Evolutionary conservation across 495 filamentous ascomycete species (phyloP).

Genomic region (Staphylotrichum tortipilum): DNA sequence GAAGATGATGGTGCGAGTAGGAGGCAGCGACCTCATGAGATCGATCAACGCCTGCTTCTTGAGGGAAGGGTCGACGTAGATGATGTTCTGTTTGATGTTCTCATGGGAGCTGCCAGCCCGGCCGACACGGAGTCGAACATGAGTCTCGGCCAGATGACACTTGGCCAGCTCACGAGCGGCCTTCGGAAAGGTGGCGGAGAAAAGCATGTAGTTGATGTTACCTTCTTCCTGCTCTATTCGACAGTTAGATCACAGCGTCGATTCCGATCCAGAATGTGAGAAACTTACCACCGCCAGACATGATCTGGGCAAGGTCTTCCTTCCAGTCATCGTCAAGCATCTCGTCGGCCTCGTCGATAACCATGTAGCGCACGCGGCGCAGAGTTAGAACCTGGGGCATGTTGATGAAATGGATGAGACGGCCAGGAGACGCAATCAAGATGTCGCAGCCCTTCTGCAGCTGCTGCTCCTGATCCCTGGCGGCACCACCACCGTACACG

Average conservation of each 20-base stretch:
- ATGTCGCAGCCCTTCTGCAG: slow-evolving; percentile 81
- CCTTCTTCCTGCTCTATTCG: slow-evolving; percentile 66
- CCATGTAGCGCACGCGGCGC: slow-evolving; percentile 66
- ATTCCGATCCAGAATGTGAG: not conserved
- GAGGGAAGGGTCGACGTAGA: slow-evolving; percentile 49
- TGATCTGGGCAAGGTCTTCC: slow-evolving; percentile 56
- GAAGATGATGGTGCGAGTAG: slow-evolving; percentile 82
- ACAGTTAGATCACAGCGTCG: slow-evolving; percentile 3
- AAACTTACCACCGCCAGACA: slow-evolving; percentile 65
- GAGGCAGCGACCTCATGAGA: slow-evolving; percentile 56
- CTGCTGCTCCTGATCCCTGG: slow-evolving; percentile 55
- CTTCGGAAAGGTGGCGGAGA: slow-evolving; percentile 87
- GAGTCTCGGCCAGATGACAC: slow-evolving; percentile 58
- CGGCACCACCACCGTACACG: slow-evolving; percentile 74
- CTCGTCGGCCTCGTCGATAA: slow-evolving; percentile 95
- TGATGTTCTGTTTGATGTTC: slow-evolving; percentile 71
- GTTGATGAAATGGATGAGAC: slow-evolving; percentile 73
- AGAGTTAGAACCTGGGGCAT: slow-evolving; percentile 60
- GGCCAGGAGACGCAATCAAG: slow-evolving; percentile 79
- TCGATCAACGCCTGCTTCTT: slow-evolving; percentile 70
- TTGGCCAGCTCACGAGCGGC: slow-evolving; percentile 64
- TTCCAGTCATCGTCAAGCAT: slow-evolving; percentile 73
- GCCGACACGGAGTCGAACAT: slow-evolving; percentile 74
- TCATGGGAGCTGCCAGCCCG: slow-evolving; percentile 69
- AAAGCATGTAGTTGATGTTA: slow-evolving; percentile 76